Percentiles rank a stretch among this genome's conserved stretches.
Conservation (phyloP, 2,329 filamentous ascomycete species). For the Endothia cerciana region DNA sequence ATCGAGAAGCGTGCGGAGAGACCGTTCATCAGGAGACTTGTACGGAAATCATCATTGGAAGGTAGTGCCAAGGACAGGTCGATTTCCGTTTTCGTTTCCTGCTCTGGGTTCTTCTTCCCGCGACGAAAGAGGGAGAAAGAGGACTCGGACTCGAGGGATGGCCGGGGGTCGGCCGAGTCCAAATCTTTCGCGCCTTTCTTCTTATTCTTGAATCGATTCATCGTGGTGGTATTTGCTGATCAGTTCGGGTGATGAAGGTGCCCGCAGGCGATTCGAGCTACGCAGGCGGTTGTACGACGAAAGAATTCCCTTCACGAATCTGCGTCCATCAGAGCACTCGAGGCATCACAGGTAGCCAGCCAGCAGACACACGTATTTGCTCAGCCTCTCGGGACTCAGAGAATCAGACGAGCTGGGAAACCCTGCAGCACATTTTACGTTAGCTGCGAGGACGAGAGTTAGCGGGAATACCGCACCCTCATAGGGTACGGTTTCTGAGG, state of each 20-base stretch:
- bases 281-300: slow-evolving; percentile 7
- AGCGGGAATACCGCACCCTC: neutral
- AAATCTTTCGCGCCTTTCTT: slow-evolving; percentile 67
- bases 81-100: slow-evolving; percentile 66
- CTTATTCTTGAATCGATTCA: slow-evolving; percentile 79
- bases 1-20: slow-evolving; percentile 96
- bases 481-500: neutral
- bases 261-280: slow-evolving; percentile 2
- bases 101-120: slow-evolving; percentile 57
- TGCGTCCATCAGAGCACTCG: slow-evolving; percentile 21
- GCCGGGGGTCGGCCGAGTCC: slow-evolving; percentile 46
- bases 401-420: slow-evolving; percentile 15
- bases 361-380: neutral
- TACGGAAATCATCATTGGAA: slow-evolving; percentile 86
- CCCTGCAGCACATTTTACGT: slow-evolving; percentile 4
- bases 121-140: slow-evolving; percentile 60
- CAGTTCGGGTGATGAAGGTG: slow-evolving; percentile 13
- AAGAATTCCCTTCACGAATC: slow-evolving; percentile 13
- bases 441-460: neutral
- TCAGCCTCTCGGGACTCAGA: neutral
- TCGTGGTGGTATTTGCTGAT: slow-evolving; percentile 40
- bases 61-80: slow-evolving; percentile 78
- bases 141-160: slow-evolving; percentile 57
- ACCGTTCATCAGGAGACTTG: slow-evolving; percentile 93
- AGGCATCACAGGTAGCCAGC: slow-evolving; percentile 8